A percentile compares a stretch with the other conserved stretches of the same genome.
phyloP scores from a whole-genome alignment of 371 early-diverging fungal genomes.

The Lichtheimia ornata region DNA sequence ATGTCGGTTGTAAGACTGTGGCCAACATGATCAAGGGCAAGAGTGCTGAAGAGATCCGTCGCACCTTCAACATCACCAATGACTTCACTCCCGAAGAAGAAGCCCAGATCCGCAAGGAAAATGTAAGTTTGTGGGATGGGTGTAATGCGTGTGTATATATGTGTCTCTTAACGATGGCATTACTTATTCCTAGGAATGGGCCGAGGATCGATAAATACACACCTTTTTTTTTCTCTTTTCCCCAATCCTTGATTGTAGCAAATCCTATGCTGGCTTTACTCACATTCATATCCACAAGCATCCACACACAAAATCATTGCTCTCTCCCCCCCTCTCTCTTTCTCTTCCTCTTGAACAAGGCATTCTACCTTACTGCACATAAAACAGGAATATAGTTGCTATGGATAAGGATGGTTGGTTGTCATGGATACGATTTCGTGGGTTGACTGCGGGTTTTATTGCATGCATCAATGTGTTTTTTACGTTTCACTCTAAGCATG shows the following conservation, averaged over 20 bases:
- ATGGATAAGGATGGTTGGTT: too few species aligned
- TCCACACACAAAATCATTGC: background rate
- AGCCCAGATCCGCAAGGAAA: slow-evolving; percentile 87
- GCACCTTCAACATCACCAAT: slow-evolving; percentile 91
- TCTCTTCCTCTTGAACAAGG: background rate
- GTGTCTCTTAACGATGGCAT: background rate
- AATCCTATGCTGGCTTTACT: background rate
- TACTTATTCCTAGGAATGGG: slow-evolving; percentile 59
- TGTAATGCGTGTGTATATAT: slow-evolving; percentile 22
- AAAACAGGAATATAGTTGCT: too few species aligned
- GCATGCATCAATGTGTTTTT: too few species aligned
- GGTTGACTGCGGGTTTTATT: too few species aligned
- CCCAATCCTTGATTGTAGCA: background rate
- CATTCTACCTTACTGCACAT: too few species aligned
- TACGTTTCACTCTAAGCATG: too few species aligned
- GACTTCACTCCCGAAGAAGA: slow-evolving; percentile 97
- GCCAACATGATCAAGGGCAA: slow-evolving; percentile 98
- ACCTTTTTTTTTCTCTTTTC: background rate
- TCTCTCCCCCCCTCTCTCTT: background rate
- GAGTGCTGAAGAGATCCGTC: slow-evolving; percentile 91
- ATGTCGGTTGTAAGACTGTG: slow-evolving; percentile 95
- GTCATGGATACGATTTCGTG: too few species aligned
- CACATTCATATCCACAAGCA: background rate
- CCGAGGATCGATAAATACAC: slow-evolving; percentile 74
- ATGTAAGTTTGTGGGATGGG: slow-evolving; percentile 50